Evolutionary conservation across 2,329 filamentous ascomycete species (phyloP).

Genomic region (Neopestalotiopsis rosae): DNA sequence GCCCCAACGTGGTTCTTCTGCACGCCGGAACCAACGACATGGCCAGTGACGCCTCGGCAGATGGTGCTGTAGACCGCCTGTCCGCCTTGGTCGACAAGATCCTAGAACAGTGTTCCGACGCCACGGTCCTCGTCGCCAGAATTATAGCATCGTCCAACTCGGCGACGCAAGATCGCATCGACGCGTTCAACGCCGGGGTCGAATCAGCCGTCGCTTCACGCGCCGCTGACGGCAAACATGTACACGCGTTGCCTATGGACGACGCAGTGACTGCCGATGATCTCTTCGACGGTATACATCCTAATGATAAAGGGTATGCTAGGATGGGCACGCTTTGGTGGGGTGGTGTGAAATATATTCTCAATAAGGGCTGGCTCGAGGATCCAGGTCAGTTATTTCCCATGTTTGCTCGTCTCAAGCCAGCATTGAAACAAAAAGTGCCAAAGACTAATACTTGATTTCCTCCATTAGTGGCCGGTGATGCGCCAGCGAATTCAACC

Average conservation of each 20-base stretch:
- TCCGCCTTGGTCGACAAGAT: not conserved
- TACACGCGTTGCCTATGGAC: not conserved
- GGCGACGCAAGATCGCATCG: not conserved
- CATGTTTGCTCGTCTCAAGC: not conserved
- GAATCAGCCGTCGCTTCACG: not conserved
- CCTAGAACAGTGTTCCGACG: not conserved
- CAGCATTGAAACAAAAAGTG: no score
- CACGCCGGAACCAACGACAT: not conserved
- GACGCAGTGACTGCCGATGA: not conserved
- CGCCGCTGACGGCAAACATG: not conserved
- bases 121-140: not conserved
- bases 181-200: not conserved
- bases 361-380: not conserved
- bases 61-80: not conserved
- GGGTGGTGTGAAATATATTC: not conserved
- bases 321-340: not conserved
- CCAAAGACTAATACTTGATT: no score
- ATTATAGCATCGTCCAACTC: not conserved
- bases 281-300: conserved; percentile 1
- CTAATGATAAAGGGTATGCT: not conserved
- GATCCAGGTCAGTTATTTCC: not conserved
- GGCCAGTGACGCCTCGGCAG: not conserved
- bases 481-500: no score
- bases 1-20: not conserved
- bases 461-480: no score